phyloP scores from a whole-genome alignment of 371 early-diverging fungal genomes.

The Rhizopus sp. region DNA sequence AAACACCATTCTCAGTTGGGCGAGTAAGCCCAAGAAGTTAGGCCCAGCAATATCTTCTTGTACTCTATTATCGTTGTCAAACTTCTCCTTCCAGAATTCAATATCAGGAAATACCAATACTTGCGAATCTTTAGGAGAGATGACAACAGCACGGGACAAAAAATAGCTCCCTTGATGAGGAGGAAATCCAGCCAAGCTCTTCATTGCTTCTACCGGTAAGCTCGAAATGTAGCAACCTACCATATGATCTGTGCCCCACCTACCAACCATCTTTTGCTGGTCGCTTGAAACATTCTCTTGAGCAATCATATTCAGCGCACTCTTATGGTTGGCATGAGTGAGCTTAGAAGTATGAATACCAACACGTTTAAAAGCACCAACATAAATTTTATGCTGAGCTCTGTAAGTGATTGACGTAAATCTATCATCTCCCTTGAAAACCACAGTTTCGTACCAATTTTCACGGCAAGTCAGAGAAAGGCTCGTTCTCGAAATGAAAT shows the following conservation, averaged over 20 bases:
- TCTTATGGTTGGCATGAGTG: constrained; percentile 11
- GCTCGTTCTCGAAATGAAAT: not conserved
- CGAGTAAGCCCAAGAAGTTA: constrained; percentile 9
- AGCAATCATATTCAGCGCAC: constrained; percentile 14
- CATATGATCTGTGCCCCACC: constrained; percentile 15
- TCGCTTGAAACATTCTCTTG: constrained; percentile 10
- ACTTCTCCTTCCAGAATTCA: constrained; percentile 13
- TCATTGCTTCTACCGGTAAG: constrained; percentile 13
- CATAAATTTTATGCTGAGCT: constrained; percentile 1
- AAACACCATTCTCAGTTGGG: constrained; percentile 6
- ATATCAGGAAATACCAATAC: constrained; percentile 3
- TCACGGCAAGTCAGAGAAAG: too few relatives aligned
- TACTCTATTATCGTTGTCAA: not conserved
- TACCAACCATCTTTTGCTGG: constrained; percentile 7
- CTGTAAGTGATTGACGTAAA: not conserved
- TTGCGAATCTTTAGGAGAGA: not conserved
- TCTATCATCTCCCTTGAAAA: too few relatives aligned
- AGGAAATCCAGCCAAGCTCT: too few relatives aligned
- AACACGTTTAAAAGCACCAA: constrained; percentile 1
- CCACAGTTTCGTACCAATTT: too few relatives aligned
- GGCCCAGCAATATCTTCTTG: constrained; percentile 16
- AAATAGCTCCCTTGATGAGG: too few relatives aligned
- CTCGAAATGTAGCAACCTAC: constrained; percentile 12
- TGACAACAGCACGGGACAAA: not conserved
- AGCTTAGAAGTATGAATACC: constrained; percentile 6